Evolutionary conservation across 2,329 filamentous ascomycete species (phyloP).

Genomic region (Talaromyces sp.): DNA sequence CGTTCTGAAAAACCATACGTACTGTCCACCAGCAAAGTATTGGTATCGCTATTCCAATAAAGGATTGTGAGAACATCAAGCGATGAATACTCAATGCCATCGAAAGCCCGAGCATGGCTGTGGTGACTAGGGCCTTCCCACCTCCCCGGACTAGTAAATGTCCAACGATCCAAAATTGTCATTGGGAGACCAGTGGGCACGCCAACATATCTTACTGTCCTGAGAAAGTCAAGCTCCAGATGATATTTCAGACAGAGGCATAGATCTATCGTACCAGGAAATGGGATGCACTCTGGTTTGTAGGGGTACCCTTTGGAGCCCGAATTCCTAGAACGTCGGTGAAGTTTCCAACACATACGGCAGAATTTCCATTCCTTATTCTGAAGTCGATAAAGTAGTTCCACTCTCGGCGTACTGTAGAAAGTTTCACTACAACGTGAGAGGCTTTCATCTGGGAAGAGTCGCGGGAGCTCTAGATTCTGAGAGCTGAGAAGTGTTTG

Average conservation of each 20-base stretch:
- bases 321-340: neutral
- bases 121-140: neutral
- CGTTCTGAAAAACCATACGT: neutral
- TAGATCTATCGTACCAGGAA: neutral
- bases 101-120: neutral
- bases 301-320: neutral
- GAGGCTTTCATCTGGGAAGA: neutral
- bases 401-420: neutral
- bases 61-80: neutral
- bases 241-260: neutral
- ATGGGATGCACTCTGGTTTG: neutral
- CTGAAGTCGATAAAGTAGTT: neutral
- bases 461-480: neutral
- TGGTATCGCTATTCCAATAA: neutral
- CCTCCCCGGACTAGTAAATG: neutral
- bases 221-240: neutral
- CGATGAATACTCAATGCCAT: neutral
- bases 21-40: neutral
- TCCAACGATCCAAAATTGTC: neutral
- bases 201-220: neutral
- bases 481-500: neutral
- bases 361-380: neutral
- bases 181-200: neutral
- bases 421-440: neutral
- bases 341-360: neutral